Evolutionary conservation across 805 yeast genomes (phyloP).

Genomic region (Nakazawaea siamensis): DNA sequence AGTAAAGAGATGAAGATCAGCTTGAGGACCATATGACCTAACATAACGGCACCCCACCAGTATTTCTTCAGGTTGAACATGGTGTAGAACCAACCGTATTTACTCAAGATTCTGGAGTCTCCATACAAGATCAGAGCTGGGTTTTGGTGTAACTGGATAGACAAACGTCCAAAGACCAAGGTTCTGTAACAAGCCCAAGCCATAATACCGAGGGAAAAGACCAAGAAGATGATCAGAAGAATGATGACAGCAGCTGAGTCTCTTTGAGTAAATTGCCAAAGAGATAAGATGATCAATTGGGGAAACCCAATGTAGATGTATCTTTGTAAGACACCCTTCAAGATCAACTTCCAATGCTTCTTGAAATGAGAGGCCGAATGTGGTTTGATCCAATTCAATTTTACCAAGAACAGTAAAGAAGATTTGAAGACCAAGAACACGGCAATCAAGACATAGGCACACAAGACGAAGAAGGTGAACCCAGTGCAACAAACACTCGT

Average conservation of each 20-base stretch:
- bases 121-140: constrained; percentile 88
- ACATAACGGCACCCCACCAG: constrained; percentile 71
- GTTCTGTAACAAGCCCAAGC: constrained; percentile 63
- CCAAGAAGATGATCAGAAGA: constrained; percentile 62
- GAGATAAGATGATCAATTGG: constrained; percentile 66
- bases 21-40: constrained; percentile 57
- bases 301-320: constrained; percentile 81
- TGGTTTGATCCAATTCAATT: constrained; percentile 41
- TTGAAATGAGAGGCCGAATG: constrained; percentile 41
- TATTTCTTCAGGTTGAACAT: constrained; percentile 77
- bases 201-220: constrained; percentile 53
- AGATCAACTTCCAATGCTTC: constrained; percentile 44
- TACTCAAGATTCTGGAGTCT: constrained; percentile 59
- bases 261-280: constrained; percentile 77
- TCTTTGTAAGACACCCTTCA: constrained; percentile 75
- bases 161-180: constrained; percentile 48
- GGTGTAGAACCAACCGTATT: constrained; percentile 84
- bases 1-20: constrained; percentile 69
- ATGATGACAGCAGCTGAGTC: constrained; percentile 90
- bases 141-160: constrained; percentile 55
- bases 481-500: constrained; percentile 83
- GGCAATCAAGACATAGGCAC: constrained; percentile 65
- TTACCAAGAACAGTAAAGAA: constrained; percentile 36
- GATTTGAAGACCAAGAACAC: constrained; percentile 48
- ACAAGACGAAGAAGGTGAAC: constrained; percentile 73